Evolutionary conservation across 2,329 filamentous ascomycete species (phyloP).

Genomic region (Ophiobolus disseminans): DNA sequence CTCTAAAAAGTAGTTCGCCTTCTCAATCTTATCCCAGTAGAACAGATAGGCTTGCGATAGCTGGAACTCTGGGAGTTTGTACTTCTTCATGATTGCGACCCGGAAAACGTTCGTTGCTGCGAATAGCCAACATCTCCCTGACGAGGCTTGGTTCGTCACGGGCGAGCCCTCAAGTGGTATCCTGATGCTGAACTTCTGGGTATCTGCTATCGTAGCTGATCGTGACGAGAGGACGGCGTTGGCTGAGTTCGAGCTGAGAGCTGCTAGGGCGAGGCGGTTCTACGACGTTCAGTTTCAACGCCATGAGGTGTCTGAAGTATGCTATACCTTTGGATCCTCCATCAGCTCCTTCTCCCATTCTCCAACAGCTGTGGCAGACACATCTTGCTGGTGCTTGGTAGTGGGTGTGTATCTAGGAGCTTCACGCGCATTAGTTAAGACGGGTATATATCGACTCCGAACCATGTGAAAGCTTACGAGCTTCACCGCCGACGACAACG

Average conservation of each 20-base stretch:
- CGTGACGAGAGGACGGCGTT: conserved; percentile 70
- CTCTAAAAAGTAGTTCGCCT: conserved; percentile 88
- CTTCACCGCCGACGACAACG: conserved; percentile 59
- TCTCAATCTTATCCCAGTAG: conserved; percentile 95
- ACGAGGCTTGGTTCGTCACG: conserved; percentile 82
- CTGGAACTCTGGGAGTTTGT: conserved; percentile 79
- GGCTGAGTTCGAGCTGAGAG: conserved; percentile 72
- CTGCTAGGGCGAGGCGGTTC: conserved; percentile 77
- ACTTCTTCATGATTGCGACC: conserved; percentile 84
- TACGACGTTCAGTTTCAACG: conserved; percentile 21
- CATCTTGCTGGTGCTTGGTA: conserved; percentile 39
- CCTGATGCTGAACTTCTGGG: conserved; percentile 82
- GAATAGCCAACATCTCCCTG: conserved; percentile 90
- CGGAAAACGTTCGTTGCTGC: conserved; percentile 91
- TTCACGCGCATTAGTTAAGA: conserved; percentile 15
- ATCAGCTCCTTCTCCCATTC: conserved; percentile 69
- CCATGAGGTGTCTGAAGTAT: neutral
- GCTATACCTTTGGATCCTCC: conserved; percentile 67
- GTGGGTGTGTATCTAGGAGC: conserved; percentile 35
- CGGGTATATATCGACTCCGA: too few species aligned
- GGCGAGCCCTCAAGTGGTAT: conserved; percentile 83
- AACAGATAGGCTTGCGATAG: conserved; percentile 88
- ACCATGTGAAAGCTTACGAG: too few species aligned
- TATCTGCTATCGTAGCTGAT: conserved; percentile 69
- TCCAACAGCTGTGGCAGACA: conserved; percentile 61